Evolutionary conservation across 225 moss, liverwort and hornwort genomes (phyloP).

Genomic region (Pseudoscleropodium purum): DNA sequence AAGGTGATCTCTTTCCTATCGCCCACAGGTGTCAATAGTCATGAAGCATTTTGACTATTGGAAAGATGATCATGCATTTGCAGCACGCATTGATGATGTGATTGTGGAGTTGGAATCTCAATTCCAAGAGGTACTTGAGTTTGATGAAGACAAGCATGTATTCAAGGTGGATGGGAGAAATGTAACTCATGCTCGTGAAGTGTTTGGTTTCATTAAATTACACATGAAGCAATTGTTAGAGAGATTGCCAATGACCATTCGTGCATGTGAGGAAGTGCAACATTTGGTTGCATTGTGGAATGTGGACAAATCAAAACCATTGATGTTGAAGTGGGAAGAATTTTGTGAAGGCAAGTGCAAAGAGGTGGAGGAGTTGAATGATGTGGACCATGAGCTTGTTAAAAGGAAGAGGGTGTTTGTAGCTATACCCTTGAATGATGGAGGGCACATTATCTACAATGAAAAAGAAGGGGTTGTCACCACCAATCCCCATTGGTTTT

Average conservation of each 20-base stretch:
- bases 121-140: background rate
- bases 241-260: background rate
- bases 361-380: background rate
- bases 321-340: background rate
- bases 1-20: background rate
- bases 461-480: background rate
- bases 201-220: background rate
- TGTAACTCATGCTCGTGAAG: rapidly evolving
- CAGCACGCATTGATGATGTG: background rate
- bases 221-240: background rate
- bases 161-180: background rate
- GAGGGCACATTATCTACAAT: background rate
- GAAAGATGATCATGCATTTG: background rate
- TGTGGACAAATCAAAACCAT: background rate
- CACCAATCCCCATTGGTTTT: background rate
- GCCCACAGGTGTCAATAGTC: background rate
- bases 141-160: background rate
- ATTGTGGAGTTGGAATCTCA: background rate
- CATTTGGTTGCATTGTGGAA: background rate
- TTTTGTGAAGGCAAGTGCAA: background rate
- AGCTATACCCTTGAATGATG: background rate
- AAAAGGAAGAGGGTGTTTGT: background rate
- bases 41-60: background rate
- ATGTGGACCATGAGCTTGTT: background rate
- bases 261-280: background rate